phyloP scores from a whole-genome alignment of 352 stramenopile genomes.

The Phytophthora chlamydospora region DNA sequence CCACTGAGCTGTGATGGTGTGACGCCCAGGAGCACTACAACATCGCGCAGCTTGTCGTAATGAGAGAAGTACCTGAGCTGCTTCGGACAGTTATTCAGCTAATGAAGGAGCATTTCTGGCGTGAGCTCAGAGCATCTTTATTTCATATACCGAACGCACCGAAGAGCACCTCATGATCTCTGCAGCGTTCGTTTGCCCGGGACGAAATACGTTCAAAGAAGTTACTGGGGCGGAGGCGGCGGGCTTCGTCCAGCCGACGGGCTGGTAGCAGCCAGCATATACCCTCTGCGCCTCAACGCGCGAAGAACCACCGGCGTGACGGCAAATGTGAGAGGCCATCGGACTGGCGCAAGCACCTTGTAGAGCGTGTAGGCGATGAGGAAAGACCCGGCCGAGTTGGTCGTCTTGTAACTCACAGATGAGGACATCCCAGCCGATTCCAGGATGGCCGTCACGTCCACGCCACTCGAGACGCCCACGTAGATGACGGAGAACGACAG shows the following conservation, averaged over 20 bases:
- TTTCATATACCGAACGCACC: slow-evolving; percentile 9
- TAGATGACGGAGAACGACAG: slow-evolving; percentile 83
- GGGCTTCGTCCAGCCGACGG: slow-evolving; percentile 24
- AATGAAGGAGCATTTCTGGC: slow-evolving; percentile 20
- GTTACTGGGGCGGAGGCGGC: slow-evolving; percentile 21
- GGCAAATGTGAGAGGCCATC: slow-evolving; percentile 83
- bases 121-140: slow-evolving; percentile 21
- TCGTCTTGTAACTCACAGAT: slow-evolving; percentile 45
- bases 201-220: slow-evolving; percentile 14
- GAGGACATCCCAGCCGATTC: slow-evolving; percentile 52
- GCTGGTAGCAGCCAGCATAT: slow-evolving; percentile 60
- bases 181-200: slow-evolving; percentile 13
- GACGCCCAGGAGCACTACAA: too few relatives aligned
- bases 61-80: background rate
- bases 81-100: background rate
- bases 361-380: slow-evolving; percentile 86
- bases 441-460: slow-evolving; percentile 69
- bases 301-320: slow-evolving; percentile 81
- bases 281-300: slow-evolving; percentile 69
- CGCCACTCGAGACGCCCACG: slow-evolving; percentile 62
- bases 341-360: slow-evolving; percentile 77
- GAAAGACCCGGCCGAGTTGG: slow-evolving; percentile 74
- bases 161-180: slow-evolving; percentile 7
- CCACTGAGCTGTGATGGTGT: background rate
- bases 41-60: background rate